These are phyloP conservation scores for Angomonas deanei DNA, from an alignment of 208 protist species.

Conservation along the genomic window DNA sequence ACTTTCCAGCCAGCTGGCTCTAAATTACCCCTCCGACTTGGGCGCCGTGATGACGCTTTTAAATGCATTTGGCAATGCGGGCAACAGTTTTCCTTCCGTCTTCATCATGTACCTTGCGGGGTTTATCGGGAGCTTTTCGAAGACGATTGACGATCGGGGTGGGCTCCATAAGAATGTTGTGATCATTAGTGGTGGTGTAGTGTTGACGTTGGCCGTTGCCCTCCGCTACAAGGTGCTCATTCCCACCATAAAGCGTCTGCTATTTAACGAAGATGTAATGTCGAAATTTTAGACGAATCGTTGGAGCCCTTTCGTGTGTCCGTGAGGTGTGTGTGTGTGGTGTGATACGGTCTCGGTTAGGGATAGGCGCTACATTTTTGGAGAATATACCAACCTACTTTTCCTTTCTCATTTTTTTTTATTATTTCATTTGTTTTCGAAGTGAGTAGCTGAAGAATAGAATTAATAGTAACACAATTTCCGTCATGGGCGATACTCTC, in stretches of 20 bases:
- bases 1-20: slow-evolving; percentile 4
- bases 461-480: too few relatives aligned
- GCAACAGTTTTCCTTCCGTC: slow-evolving; percentile 3
- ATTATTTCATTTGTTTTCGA: too few relatives aligned
- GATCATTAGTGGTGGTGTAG: background rate
- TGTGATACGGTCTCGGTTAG: too few relatives aligned
- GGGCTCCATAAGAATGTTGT: background rate
- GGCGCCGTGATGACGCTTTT: slow-evolving; percentile 14
- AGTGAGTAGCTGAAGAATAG: too few relatives aligned
- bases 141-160: background rate
- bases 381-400: too few relatives aligned
- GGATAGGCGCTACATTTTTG: too few relatives aligned
- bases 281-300: background rate
- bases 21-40: slow-evolving; percentile 7
- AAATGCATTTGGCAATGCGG: slow-evolving; percentile 15
- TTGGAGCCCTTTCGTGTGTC: too few relatives aligned
- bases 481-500: too few relatives aligned
- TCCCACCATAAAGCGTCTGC: background rate
- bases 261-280: background rate
- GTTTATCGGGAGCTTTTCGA: background rate
- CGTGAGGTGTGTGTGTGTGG: too few relatives aligned
- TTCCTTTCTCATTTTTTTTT: too few relatives aligned
- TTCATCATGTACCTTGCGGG: slow-evolving; percentile 1
- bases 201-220: background rate
- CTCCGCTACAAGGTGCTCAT: background rate